Base-by-base conservation (phyloP, 495 filamentous ascomycete genomes). In the Hyaloscypha finlandica region DNA sequence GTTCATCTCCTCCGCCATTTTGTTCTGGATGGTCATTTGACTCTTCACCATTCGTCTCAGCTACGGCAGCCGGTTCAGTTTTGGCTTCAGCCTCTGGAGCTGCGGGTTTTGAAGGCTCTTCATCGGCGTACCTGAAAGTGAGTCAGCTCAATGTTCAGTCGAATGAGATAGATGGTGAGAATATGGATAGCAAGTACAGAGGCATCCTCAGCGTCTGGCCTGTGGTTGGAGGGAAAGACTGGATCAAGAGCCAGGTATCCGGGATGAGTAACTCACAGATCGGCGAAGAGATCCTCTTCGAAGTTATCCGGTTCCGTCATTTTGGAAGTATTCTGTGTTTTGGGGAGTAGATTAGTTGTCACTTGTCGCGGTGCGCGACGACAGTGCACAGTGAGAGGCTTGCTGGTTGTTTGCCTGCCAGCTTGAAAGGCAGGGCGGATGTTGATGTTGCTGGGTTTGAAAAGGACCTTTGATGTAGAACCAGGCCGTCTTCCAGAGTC, bases 251-350 rank as follows among this genome's bases (percentile, higher is more conserved):
- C 12, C 39, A 48, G 55, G 19, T 33, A 22, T 16, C 22, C 6
- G 53, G 20, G 53, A 56, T 3, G 22, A 56, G 8, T 8, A 29
- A 85, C 93, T 76, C 84, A 98, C 95, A 99, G 87, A 81, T 99
- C 95, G 70, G 93, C 95, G 77, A 99, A 99, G 74, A 99, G 90
- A 85, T 99, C 95, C 73, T 98, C 96, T 61, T 98, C 96, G 70
- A 94, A 88, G 67, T 94, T 93, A 76, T 96, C 93, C 58, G 87
- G 86, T 76, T 96, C 93, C 30, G 92, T 86, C 93, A 96, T 96
- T 64, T 45, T 78, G 22, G 53, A 58, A 33, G 31, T 14, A 48
- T 48, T 14, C 35, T 37, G 35, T 37, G 3, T 37, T 37, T 14
- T 19, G 11, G 35, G 1, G 42, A 12, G 8, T 48, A 48, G 16